Evolutionary conservation across 306 rosid genomes (phyloP), one percentile per base, ranked within the genome.

Genomic region (Oemleria cerasiformis): DNA sequence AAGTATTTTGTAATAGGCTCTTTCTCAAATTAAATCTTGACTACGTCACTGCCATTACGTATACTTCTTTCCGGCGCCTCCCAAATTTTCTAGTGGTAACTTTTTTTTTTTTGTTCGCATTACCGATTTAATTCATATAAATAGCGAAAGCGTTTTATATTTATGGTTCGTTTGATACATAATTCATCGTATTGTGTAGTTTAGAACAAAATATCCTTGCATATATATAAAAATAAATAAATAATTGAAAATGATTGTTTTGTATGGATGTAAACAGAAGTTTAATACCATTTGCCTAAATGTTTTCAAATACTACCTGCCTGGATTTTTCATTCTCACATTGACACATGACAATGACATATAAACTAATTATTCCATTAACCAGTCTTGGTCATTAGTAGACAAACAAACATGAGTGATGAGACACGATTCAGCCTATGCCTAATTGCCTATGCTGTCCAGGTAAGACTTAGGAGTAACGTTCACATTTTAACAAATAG

Each of bases 291-390:
- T 47, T 65, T 45, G 47, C 57, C 39, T 61, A 74, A 50, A 16
- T 75, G 73, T 75, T 30, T 76, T 76, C 78, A 73, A 68, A 77
- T 69, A 14, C 5, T 13, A 47, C 9, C 49, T 65, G 47, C 44
- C 49, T 75, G 68, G 77, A 78, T 75, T 65, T 25, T 71, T 67
- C 21, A 66, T 68, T 20, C 62, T 77, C 80, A 73, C 60, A 73
- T 57, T 47, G 84, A 47, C n/a, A 11, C 4, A 42, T 25, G 86
- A 85, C 53, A 64, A 63, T 57, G 86, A 82, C 89, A 57, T 75
- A 58, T 14, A 73, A 39, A 54, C 39, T 62, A 68, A 78, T 47
- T 38, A 39, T 78, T 78, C 68, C 67, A 78, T 73, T 78, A 71
- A 54, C 62, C 62, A 65, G 58, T 72, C 74, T 60, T 61, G 70